Percentiles rank a stretch among this genome's conserved stretches.
phyloP scores from a whole-genome alignment of 306 rosid species.

The Ammopiptanthus mongolicus region DNA sequence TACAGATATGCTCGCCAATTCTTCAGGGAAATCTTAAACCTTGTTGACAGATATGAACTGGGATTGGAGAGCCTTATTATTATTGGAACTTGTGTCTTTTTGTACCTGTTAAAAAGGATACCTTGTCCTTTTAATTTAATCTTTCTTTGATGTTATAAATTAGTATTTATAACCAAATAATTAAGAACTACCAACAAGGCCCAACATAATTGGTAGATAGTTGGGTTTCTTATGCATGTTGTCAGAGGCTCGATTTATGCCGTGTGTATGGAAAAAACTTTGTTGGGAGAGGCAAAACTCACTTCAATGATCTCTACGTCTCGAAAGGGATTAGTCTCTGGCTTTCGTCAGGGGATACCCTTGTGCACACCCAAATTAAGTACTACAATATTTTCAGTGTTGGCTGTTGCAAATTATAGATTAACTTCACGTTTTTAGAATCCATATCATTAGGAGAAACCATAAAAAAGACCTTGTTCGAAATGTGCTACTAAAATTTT shows the following conservation, averaged over 20 bases:
- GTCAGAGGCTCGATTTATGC: too few species aligned
- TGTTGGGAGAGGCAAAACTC: too few species aligned
- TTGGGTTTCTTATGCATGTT: too few species aligned
- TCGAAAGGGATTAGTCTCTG: too few species aligned
- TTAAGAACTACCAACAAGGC: too few species aligned
- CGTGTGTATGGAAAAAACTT: too few species aligned
- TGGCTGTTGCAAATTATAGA: background rate
- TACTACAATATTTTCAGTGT: background rate
- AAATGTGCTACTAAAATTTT: background rate
- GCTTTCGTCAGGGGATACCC: too few species aligned
- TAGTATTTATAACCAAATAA: background rate
- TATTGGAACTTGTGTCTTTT: slow-evolving; percentile 3
- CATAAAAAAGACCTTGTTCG: background rate
- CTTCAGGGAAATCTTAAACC: slow-evolving; percentile 9
- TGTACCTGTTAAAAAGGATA: slow-evolving; percentile 1
- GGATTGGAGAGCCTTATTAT: background rate
- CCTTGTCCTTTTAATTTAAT: background rate
- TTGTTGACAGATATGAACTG: background rate
- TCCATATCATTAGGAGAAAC: slow-evolving; percentile 3
- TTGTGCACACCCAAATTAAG: too few species aligned
- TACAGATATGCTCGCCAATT: slow-evolving; percentile 2
- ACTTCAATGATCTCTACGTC: too few species aligned
- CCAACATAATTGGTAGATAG: too few species aligned
- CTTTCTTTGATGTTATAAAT: background rate
- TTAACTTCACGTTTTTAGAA: background rate